phyloP scores from a whole-genome alignment of 2,329 filamentous ascomycete genomes.

The Diaporthe amygdali region DNA sequence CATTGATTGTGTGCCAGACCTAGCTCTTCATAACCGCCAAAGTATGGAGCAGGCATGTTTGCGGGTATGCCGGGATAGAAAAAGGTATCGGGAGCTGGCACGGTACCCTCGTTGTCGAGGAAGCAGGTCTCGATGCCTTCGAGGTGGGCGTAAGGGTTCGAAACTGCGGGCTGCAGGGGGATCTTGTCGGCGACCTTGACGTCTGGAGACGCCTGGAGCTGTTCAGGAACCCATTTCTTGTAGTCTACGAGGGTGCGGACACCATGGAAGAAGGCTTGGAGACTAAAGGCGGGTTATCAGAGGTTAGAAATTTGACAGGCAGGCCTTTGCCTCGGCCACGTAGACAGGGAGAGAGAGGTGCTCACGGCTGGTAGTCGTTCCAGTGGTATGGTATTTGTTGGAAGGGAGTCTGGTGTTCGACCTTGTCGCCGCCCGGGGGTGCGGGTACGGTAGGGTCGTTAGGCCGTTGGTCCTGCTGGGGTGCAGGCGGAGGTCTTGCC shows the following conservation, averaged over 20 bases:
- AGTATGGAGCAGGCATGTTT: constrained; percentile 62
- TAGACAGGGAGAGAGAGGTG: neutral
- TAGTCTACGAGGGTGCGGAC: constrained; percentile 26
- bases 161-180: constrained; percentile 16
- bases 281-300: neutral
- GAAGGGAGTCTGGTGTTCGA: constrained; percentile 18
- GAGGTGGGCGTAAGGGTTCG: constrained; percentile 20
- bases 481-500: constrained; percentile 13
- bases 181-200: constrained; percentile 21
- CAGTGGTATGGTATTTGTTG: constrained; percentile 25
- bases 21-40: constrained; percentile 67
- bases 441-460: neutral
- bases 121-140: constrained; percentile 45
- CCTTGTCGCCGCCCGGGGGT: constrained; percentile 5
- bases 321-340: neutral
- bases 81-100: constrained; percentile 57
- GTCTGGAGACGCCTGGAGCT: constrained; percentile 19
- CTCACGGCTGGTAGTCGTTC: constrained; percentile 24
- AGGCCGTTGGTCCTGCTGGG: neutral
- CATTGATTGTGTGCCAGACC: constrained; percentile 68
- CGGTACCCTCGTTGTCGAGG: constrained; percentile 53
- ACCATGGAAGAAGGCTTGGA: constrained; percentile 25
- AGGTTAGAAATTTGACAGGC: neutral
- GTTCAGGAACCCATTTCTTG: constrained; percentile 23
- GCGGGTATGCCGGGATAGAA: constrained; percentile 65